Base-by-base conservation (phyloP, 1,284 basidiomycete genomes). In the Ganoderma leucocontextum region DNA sequence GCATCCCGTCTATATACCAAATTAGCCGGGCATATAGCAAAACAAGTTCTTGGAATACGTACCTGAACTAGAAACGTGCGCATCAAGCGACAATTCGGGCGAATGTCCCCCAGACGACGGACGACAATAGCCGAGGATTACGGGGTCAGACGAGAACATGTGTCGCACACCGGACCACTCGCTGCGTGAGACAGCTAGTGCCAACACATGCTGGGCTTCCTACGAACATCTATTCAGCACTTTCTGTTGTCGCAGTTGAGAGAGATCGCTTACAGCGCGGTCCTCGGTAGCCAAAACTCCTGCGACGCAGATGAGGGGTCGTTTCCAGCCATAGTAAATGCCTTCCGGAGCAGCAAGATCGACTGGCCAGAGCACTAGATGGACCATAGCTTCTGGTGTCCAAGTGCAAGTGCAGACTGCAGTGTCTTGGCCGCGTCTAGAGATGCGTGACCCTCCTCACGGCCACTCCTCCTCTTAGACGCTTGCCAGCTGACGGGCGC, bases 301-400 rank as follows among this genome's bases (percentile, higher is more conserved):
- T 8, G 73, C 75, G 2, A 77, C 71, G 36, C 73, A 72, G 19
- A 75, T 57, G 33, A 77, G 59, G 1, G 77, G 75, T 15, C 38
- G 35, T 7, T 35, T 52, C 77, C 77, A 78, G 39, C 77, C 77
- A 47, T 74, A 76, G 62, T 70, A 70, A 35, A 72, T 71, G 6
- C 77, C 75, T 13, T 57, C 42, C 5, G 22, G 29, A 4, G 55
- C 41, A 13, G 44, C 13, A 38, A 75, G 25, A 57, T 74, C 72
- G 17, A 69, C 64, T 7, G 75, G 75, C 71, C 74, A 75, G 1
- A 76, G 63, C 2, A 74, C 70, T 0, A 60, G 22, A 12, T 41
- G 39, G 35, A 57, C 7, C 38, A 55, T 62, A 42, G 17, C 36
- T 22, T 25, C 19, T 59, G 12, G 12, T 19, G 2, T 15, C 38